These are phyloP conservation scores for Chlamydomonas sp. DNA, from an alignment of 139 green algal species.

Conservation along the genomic window DNA sequence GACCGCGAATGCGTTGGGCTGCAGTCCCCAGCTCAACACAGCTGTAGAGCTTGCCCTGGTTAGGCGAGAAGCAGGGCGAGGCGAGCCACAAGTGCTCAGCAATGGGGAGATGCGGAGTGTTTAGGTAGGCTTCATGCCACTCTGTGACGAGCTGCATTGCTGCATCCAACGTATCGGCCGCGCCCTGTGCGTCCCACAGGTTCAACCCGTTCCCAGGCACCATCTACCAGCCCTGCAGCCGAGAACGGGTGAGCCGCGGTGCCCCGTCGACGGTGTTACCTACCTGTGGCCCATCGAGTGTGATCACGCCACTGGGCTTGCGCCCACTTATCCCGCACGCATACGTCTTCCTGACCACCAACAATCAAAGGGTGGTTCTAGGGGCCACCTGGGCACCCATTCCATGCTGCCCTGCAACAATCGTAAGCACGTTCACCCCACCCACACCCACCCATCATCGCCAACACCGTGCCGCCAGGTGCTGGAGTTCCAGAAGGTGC, in stretches of 20 bases:
- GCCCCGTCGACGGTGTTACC: background rate
- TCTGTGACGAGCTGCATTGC: no score
- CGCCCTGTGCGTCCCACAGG: background rate
- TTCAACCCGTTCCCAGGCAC: slow-evolving; percentile 79
- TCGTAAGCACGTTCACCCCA: slow-evolving; percentile 3
- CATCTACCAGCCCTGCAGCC: slow-evolving; percentile 45
- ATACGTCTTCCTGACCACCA: background rate
- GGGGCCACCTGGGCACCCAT: background rate
- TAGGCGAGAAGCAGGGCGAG: no score
- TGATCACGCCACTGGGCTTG: background rate
- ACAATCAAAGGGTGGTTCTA: background rate
- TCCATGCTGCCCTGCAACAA: background rate
- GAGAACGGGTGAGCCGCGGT: background rate
- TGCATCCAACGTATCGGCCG: no score
- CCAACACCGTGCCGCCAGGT: slow-evolving; percentile 21
- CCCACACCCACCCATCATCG: no score
- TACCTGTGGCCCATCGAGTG: background rate
- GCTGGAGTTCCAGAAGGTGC: slow-evolving; percentile 58
- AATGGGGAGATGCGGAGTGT: no score
- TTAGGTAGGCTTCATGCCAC: no score
- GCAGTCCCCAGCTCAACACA: no score
- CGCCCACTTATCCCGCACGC: background rate
- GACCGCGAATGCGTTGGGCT: no score
- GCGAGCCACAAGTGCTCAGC: no score
- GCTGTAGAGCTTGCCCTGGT: no score